Base-by-base conservation (phyloP, 225 moss, liverwort and hornwort genomes). In the Ulota crispa region DNA sequence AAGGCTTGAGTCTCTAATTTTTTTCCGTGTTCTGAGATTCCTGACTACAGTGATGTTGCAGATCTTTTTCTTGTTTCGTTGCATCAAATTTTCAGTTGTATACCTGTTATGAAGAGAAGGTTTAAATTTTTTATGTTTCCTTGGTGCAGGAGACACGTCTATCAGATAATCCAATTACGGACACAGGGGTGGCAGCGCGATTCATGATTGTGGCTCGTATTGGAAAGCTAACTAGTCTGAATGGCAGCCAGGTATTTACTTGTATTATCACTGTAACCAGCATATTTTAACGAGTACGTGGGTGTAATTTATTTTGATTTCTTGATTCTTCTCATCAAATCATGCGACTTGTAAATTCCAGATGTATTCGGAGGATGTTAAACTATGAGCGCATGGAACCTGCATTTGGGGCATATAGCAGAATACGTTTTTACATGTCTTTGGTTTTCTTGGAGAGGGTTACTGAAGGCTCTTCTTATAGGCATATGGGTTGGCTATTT, bases 141-240 rank as follows among this genome's bases (percentile, higher is more conserved):
- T 82, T 62, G 77, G 39, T 82, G 83, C 88, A 99, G 95, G 99
- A 96, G 66, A 83, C 94, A 69, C 92, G 99, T 50, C 76, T 99
- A 41, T 93, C 99, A 74, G 94, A 94, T 63, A 99, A 99, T 81
- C 92, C 92, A 54, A 86, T 99, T 56, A 92, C 90, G 23, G 92
- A 86, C 78, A 30, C 85, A n/a, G 83, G 79, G 21, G 34, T 75
- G 62, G 89, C 96, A 76, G 65, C 86, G 24, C 91, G 99, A 31
- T 96, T 92, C 72, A 91, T 99, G 89, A 91, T 99, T 43, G 86
- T 99, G 74, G 99, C 99, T 73, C 94, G 92, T 56, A 87, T 99
- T 63, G 90, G 91, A 73, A 94, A 89, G 83, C 82, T 99, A 64
- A 91, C 88, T 14, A 93, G 90, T 89, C 84, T 99, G 76, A 99